phyloP scores from a whole-genome alignment of 306 rosid genomes.

The Arachis stenosperma region DNA sequence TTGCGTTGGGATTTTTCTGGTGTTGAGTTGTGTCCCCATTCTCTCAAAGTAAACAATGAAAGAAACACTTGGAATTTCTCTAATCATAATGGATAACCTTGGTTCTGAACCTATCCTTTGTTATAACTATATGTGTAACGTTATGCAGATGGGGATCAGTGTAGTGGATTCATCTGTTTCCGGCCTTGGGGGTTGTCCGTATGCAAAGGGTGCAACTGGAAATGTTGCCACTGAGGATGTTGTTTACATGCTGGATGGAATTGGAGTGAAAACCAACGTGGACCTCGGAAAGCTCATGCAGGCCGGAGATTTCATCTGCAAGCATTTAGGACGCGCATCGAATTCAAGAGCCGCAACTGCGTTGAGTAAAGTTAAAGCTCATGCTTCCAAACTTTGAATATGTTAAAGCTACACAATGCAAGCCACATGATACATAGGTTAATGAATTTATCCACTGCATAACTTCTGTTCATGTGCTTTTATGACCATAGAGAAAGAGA shows the following conservation, averaged over 20 bases:
- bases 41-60: not conserved
- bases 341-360: constrained; percentile 81
- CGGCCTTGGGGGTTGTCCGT: constrained; percentile 97
- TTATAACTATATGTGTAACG: not conserved
- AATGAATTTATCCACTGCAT: constrained; percentile 8
- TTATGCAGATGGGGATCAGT: constrained; percentile 67
- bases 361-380: constrained; percentile 56
- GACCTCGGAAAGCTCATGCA: constrained; percentile 71
- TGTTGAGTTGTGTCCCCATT: not conserved
- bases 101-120: constrained; percentile 18
- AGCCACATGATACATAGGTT: constrained; percentile 16
- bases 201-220: constrained; percentile 93
- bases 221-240: constrained; percentile 96
- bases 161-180: constrained; percentile 88
- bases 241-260: constrained; percentile 83
- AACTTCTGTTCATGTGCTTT: constrained; percentile 19
- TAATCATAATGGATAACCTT: constrained; percentile 20
- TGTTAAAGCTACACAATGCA: constrained; percentile 34
- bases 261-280: constrained; percentile 75
- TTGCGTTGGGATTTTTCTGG: not conserved
- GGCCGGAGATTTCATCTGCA: constrained; percentile 85
- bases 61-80: constrained; percentile 5
- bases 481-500: not conserved
- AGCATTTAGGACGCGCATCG: constrained; percentile 74
- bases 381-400: constrained; percentile 70